Conservation (phyloP, 441 rosid genomes). For the Viola pubescens region DNA sequence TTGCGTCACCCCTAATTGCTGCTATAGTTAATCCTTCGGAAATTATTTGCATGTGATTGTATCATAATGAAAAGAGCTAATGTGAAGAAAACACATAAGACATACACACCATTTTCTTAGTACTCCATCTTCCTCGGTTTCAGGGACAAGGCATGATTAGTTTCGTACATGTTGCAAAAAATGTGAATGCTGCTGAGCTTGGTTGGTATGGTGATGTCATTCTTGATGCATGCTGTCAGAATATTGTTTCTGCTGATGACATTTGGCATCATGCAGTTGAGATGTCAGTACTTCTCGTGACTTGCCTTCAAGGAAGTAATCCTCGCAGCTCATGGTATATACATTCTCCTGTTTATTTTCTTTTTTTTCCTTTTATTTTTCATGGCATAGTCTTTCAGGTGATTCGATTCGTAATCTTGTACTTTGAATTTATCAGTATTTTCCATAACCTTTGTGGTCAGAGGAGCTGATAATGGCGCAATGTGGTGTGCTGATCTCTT, state of each 20-base stretch:
- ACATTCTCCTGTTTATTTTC: neutral
- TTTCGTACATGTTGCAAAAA: slow-evolving; percentile 50
- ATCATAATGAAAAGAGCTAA: neutral
- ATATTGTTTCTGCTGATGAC: slow-evolving; percentile 66
- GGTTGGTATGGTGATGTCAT: slow-evolving; percentile 56
- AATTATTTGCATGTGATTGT: neutral
- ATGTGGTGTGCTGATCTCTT: neutral
- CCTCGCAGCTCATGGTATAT: slow-evolving; percentile 74
- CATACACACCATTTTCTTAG: neutral
- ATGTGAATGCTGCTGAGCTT: slow-evolving; percentile 54
- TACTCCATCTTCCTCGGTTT: slow-evolving; percentile 20
- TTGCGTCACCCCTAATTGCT: neutral
- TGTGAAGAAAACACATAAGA: neutral
- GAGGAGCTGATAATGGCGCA: neutral
- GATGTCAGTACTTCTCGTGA: slow-evolving; percentile 67
- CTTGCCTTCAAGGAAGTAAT: slow-evolving; percentile 41
- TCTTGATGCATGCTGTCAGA: slow-evolving; percentile 88
- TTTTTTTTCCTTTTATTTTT: neutral
- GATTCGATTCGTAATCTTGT: too few species aligned
- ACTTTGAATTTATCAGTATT: neutral
- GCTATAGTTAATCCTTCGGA: neutral
- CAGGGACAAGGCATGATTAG: slow-evolving; percentile 88
- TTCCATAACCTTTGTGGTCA: neutral
- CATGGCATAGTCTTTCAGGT: too few species aligned
- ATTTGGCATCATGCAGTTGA: slow-evolving; percentile 71